Base-by-base conservation (phyloP, 148 eudicot genomes). In the Rhododendron molle region DNA sequence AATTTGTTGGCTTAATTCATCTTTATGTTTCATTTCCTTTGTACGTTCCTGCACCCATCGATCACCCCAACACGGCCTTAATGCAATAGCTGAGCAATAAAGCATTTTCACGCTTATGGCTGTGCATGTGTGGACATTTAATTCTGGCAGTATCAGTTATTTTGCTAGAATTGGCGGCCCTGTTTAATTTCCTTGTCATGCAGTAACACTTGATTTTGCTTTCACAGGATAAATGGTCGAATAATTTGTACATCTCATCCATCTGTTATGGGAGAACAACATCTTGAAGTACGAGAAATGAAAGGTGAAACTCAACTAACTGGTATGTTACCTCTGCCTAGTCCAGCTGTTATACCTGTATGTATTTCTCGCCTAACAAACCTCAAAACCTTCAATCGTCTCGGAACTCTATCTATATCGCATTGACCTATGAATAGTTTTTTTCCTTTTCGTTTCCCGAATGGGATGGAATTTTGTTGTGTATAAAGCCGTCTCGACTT, bases 191-290 rank as follows among this genome's bases (percentile, higher is more conserved):
- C 13, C 84, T 58, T 12, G 40, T 49, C 34, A 21, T 12, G 49
- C 13, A 11, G 20, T 81, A 62, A 76, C 40, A 47, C 23, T 40
- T 83, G 10, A 40, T 86, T 44, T 69, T 47, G 44, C 44, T 85
- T 58, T 78, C 20, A 44, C 84, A 87, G 86, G 88, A 87, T 21
- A 87, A 87, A 80, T 87, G 88, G 88, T 71, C 88, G 28, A 87
- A 80, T 67, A 87, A 87, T 84, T 54, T 87, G 54, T 87, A 84
- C 62, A 79, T 87, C 72, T 71, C 88, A 87, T 72, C 86, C 60
- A 87, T 87, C 43, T 83, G 86, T 58, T 87, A 84, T 54, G 88
- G 86, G 43, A 83, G 88, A 80, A 87, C 88, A 50, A 83, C 81
- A 21, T 87, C 88, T 20, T 87, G 81, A 87, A 18, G 74, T 62